Evolutionary conservation across 2,329 filamentous ascomycete genomes (phyloP).

Genomic region (Fusarium sterilihyphosum): DNA sequence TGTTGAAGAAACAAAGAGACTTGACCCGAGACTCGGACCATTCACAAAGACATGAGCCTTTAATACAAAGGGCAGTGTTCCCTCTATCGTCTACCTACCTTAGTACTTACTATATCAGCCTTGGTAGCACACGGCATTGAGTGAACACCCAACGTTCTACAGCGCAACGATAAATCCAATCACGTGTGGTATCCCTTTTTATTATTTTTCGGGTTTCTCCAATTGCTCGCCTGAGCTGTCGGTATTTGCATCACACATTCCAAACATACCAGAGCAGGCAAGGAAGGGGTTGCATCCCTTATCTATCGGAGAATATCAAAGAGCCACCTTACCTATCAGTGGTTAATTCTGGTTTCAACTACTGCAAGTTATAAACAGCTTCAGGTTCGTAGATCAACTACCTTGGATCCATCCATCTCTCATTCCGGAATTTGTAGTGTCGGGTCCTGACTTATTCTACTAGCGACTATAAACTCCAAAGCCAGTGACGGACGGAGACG

Average conservation of each 20-base stretch:
- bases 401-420: neutral
- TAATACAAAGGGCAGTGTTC: neutral
- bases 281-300: conserved; percentile 9
- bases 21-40: neutral
- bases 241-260: conserved; percentile 17
- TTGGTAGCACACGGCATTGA: conserved; percentile 17
- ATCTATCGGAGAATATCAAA: conserved; percentile 23
- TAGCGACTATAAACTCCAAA: neutral
- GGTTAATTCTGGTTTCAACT: neutral
- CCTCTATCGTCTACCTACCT: neutral
- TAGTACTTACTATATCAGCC: neutral
- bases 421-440: conserved; percentile 14
- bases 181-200: conserved; percentile 4
- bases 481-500: conserved; percentile 31
- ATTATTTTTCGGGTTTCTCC: neutral
- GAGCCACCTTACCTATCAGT: neutral
- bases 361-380: neutral
- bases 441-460: neutral
- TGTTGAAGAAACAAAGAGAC: conserved; percentile 9
- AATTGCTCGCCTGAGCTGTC: neutral
- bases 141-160: neutral
- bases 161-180: conserved; percentile 1
- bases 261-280: neutral
- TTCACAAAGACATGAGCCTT: neutral
- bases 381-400: neutral